Base-by-base conservation (phyloP, 2,329 filamentous ascomycete genomes). In the Microdochium nivale region DNA sequence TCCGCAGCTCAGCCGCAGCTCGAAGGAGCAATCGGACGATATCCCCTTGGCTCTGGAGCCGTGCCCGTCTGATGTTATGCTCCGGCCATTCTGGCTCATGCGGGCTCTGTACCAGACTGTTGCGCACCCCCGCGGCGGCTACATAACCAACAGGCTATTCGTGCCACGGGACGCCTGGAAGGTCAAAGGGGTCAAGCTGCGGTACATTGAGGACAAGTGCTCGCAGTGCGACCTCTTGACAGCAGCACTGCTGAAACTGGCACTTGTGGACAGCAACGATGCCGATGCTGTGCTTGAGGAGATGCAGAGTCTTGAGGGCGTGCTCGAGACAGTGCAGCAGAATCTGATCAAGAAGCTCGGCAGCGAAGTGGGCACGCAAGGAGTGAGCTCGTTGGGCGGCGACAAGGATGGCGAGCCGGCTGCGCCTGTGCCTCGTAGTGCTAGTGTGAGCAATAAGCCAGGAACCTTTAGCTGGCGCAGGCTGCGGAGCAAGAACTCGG, bases 81-180 rank as follows among this genome's bases (percentile, higher is more conserved):
- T 97, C n/a, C 84, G 94, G 21, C 95, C 94, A 2, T 99, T 96
- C 68, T 99, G 94, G 94, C 76, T 99, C 46, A 96, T 99, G 89
- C 84, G 94, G 51, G 91, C 88, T 55, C 77, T 99, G 25, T 95
- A 94, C 64, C 90, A 96, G 66, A 96, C 91, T 0, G 82, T 99
- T 46, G 87, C 86, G 19, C 92, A 99, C 62, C 90, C 92, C 2
- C 84, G 90, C 24, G 94, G 94, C 35, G 94, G 91, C 16, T 99
- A 96, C 64, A 65, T 99, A 21, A 95, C 91, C 50, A 92, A 85
- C 23, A 91, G 90, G 60, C 78, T 99, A 0, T 99, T 99, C 64
- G 80, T 99, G 4, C 91, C 94, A 5, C 81, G 88, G 49, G 91
- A 97, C 63, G 89, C 94, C 2, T 99, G 94, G 94, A 81, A 84